Conservation (phyloP, 441 rosid species). For the Oxalis stricta region DNA sequence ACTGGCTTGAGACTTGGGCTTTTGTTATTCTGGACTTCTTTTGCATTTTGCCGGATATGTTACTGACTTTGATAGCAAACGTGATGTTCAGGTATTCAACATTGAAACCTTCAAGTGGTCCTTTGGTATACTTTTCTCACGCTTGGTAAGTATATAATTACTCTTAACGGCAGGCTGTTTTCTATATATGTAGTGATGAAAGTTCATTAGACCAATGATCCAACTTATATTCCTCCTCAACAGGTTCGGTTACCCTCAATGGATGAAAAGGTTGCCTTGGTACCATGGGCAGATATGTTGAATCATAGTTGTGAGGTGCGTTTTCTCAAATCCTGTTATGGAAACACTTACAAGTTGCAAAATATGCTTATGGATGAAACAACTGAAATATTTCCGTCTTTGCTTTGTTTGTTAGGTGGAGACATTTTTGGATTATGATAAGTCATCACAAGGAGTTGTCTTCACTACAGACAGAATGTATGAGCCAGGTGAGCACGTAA, state of each 20-base stretch:
- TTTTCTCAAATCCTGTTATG: constrained; percentile 2
- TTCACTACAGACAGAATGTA: constrained; percentile 68
- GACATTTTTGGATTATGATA: constrained; percentile 88
- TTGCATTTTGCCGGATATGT: neutral
- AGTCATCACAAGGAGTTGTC: constrained; percentile 68
- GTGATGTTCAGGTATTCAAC: constrained; percentile 60
- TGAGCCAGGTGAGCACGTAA: constrained; percentile 99
- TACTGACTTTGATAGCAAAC: constrained; percentile 9
- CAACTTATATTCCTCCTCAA: neutral
- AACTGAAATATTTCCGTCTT: constrained; percentile 3
- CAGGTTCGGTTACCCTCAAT: constrained; percentile 92
- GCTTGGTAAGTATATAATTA: constrained; percentile 47
- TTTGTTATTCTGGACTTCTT: too few relatives aligned
- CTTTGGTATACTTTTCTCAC: constrained; percentile 91
- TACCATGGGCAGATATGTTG: constrained; percentile 99
- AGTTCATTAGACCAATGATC: too few relatives aligned
- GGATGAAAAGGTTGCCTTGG: constrained; percentile 88
- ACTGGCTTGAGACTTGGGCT: too few relatives aligned
- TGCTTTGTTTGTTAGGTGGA: constrained; percentile 44
- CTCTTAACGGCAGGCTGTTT: neutral
- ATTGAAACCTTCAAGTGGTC: constrained; percentile 91
- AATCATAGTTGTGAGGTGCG: constrained; percentile 89
- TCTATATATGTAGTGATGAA: neutral
- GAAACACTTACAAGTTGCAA: neutral
- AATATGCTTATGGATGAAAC: neutral